These are phyloP conservation scores for Xylariaceae sp. DNA, from an alignment of 2,329 filamentous ascomycete genomes.

Conservation along the genomic window DNA sequence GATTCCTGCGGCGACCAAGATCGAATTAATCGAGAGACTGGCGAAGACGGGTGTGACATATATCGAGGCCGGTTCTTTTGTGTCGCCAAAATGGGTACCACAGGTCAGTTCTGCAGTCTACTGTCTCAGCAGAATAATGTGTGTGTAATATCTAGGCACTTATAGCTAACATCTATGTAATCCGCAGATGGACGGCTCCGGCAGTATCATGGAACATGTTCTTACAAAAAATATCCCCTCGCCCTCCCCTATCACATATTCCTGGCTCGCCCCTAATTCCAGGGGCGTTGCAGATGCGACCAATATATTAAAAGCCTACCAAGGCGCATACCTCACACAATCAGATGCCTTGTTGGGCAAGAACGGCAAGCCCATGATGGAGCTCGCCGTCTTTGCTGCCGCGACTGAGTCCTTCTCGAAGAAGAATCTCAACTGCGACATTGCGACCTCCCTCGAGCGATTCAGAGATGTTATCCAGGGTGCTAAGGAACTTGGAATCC, in stretches of 20 bases:
- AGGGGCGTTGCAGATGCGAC: slow-evolving; percentile 64
- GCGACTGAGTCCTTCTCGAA: slow-evolving; percentile 76
- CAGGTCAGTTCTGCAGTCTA: slow-evolving; percentile 43
- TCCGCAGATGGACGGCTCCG: slow-evolving; percentile 69
- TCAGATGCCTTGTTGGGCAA: slow-evolving; percentile 38
- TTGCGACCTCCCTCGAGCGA: slow-evolving; percentile 64
- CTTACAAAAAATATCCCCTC: slow-evolving; percentile 53
- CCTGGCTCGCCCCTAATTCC: slow-evolving; percentile 73
- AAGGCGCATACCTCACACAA: slow-evolving; percentile 46
- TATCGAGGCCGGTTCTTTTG: slow-evolving; percentile 64
- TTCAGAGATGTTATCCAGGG: slow-evolving; percentile 66
- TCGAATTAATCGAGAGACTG: slow-evolving; percentile 56
- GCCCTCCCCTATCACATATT: slow-evolving; percentile 59
- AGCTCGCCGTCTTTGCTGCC: slow-evolving; percentile 75
- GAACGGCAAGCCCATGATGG: slow-evolving; percentile 47
- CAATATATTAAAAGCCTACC: slow-evolving; percentile 48
- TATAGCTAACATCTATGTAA: slow-evolving; percentile 13
- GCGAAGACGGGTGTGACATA: slow-evolving; percentile 51
- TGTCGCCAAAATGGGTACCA: slow-evolving; percentile 62
- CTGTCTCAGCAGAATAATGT: not conserved
- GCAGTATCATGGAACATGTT: slow-evolving; percentile 66
- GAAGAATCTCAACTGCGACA: slow-evolving; percentile 76
- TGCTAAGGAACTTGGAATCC: slow-evolving; percentile 59
- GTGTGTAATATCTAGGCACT: not conserved
- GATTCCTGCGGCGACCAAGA: slow-evolving; percentile 55